phyloP scores from a whole-genome alignment of 2,329 filamentous ascomycete genomes.

The Venturia asperata region DNA sequence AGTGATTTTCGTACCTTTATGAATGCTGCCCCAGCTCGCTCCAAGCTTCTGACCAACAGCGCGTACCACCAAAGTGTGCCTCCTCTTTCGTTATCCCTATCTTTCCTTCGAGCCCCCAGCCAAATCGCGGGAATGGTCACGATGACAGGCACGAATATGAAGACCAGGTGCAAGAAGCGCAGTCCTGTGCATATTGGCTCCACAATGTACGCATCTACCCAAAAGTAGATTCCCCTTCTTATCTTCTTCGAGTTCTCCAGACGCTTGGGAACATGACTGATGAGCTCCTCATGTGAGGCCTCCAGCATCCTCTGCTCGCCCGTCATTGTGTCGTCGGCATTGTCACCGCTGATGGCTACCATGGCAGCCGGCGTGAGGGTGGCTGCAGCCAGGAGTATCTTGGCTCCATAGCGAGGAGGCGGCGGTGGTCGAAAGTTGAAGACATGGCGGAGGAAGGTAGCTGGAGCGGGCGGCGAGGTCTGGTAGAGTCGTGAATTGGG shows the following conservation, averaged over 20 bases:
- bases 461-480: not conserved
- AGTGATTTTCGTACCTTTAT: conserved; percentile 64
- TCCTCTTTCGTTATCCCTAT: conserved; percentile 64
- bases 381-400: conserved; percentile 32
- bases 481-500: conserved; percentile 18
- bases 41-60: conserved; percentile 83
- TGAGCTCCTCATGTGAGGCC: conserved; percentile 69
- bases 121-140: conserved; percentile 71
- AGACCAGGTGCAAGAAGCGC: conserved; percentile 77
- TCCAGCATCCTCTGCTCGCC: conserved; percentile 82
- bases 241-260: conserved; percentile 53
- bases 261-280: conserved; percentile 57
- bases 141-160: conserved; percentile 89
- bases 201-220: conserved; percentile 63
- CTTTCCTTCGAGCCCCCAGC: conserved; percentile 58
- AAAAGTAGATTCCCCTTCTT: conserved; percentile 54
- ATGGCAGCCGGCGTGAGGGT: conserved; percentile 52
- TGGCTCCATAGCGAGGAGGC: conserved; percentile 31
- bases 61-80: conserved; percentile 94
- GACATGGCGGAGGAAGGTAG: conserved; percentile 19
- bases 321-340: conserved; percentile 51
- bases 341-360: conserved; percentile 49
- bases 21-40: conserved; percentile 86
- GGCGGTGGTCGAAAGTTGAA: conserved; percentile 25
- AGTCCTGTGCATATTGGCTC: conserved; percentile 83